These are phyloP conservation scores for Mercurialis annua DNA, from an alignment of 345 rosid species.

Conservation along the genomic window DNA sequence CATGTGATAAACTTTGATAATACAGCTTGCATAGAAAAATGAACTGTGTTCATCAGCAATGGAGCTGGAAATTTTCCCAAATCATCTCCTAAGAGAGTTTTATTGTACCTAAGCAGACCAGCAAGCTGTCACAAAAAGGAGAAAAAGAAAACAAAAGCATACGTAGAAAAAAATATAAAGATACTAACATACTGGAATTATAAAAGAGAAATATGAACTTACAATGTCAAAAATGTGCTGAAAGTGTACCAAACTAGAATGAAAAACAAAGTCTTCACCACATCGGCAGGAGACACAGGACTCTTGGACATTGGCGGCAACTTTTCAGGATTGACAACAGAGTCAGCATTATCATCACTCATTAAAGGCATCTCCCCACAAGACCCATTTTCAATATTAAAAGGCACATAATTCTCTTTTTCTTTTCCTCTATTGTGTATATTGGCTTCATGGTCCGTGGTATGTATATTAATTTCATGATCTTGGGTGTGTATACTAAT, in stretches of 20 bases:
- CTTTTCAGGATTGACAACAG: slow-evolving; percentile 26
- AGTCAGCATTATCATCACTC: slow-evolving; percentile 34
- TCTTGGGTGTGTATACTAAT: background rate
- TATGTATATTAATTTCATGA: slow-evolving; percentile 11
- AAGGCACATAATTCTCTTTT: slow-evolving; percentile 42
- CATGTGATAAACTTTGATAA: slow-evolving; percentile 70
- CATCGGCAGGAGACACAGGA: slow-evolving; percentile 58
- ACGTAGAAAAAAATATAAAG: background rate
- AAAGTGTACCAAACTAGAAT: slow-evolving; percentile 98
- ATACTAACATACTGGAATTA: background rate
- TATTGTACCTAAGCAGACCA: slow-evolving; percentile 64
- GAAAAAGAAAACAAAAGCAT: background rate
- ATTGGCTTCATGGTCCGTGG: slow-evolving; percentile 5
- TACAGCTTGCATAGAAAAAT: slow-evolving; percentile 90
- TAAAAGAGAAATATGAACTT: slow-evolving; percentile 39
- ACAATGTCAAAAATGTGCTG: slow-evolving; percentile 99
- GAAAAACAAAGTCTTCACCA: slow-evolving; percentile 84
- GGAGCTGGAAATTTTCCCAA: slow-evolving; percentile 98
- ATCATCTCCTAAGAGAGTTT: slow-evolving; percentile 92
- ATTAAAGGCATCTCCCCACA: background rate
- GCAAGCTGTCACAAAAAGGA: background rate
- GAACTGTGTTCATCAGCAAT: slow-evolving; percentile 87
- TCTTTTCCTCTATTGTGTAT: slow-evolving; percentile 14
- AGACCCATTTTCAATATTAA: slow-evolving; percentile 56
- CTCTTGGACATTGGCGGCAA: slow-evolving; percentile 26